These are phyloP conservation scores for Santalum album DNA, from an alignment of 164 flowering plant species.

Conservation along the genomic window DNA sequence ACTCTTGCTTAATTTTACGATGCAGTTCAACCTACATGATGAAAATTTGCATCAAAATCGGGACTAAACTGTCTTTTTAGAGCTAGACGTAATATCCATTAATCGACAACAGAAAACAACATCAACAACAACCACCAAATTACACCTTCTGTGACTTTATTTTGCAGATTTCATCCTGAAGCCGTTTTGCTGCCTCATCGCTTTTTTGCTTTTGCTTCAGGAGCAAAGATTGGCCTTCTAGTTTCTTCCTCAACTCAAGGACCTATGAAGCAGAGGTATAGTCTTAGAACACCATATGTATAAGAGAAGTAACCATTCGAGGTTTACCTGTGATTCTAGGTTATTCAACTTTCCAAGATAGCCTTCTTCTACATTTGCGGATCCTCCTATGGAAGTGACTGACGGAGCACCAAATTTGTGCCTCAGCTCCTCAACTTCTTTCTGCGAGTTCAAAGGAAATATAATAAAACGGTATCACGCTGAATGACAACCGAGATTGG, in stretches of 20 bases:
- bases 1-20: neutral
- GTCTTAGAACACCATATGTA: neutral
- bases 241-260: constrained; percentile 1
- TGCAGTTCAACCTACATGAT: neutral
- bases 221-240: neutral
- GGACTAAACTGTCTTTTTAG: neutral
- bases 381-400: neutral
- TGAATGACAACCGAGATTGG: neutral
- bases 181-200: neutral
- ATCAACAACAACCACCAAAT: neutral
- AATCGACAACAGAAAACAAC: too few species aligned
- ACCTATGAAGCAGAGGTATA: neutral
- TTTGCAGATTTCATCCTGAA: neutral
- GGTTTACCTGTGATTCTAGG: neutral
- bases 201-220: neutral
- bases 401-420: neutral
- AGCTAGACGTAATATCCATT: too few species aligned
- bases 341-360: neutral
- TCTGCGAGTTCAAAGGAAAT: neutral
- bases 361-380: neutral
- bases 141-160: neutral
- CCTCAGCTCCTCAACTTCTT: neutral
- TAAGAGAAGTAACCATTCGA: neutral
- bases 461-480: neutral
- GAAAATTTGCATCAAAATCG: neutral